Base-by-base conservation (phyloP, 2,329 filamentous ascomycete species). In the Phoma sp. region DNA sequence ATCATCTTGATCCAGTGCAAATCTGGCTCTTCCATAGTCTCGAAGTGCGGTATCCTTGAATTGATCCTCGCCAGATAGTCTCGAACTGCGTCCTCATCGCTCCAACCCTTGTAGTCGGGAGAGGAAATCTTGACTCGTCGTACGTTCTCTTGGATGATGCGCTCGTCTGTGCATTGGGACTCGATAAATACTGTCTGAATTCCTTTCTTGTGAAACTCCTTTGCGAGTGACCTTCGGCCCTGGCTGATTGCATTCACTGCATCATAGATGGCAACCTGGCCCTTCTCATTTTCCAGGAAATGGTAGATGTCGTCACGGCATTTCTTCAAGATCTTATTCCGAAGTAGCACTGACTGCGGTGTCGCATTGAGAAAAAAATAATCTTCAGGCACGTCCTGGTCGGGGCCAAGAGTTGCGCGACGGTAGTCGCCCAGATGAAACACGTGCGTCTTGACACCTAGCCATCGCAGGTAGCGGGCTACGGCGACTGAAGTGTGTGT, bases 1-100 rank as follows among this genome's bases (percentile, higher is more conserved):
- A 98, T 96, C 93, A 99, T 97, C 80, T 96, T 97, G 78, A 99
- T 93, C 78, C 93, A 99, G 73, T 98, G 96, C 59, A 99, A 83
- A 62, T 98, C 93, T 27, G 84, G 83, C 74, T 99, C 95, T 67
- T 93, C 85, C 92, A 99, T 98, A 1, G 91, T 96, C 78, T 99
- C 93, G 66, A 96, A 99, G 55, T 93, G 88, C 18, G 95, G 95
- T 55, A 99, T 99, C 64, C 95, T 91, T 65, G 90, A 88, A 59
- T 91, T 88, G 70, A 99, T 98, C 45, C 95, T 88, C 59, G 87
- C 85, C 35, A 99, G 84, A 69, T 99, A 99, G 66, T 97, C 86
- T 68, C 90, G 88, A 27, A 96, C 93, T 3, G 95, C 95, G 70
- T 96, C 93, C 60, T 96, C 89, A 10, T 93, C 89, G 36, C 90